A percentile compares a stretch with the other conserved stretches of the same genome.
Evolutionary conservation across 2,329 filamentous ascomycete species (phyloP).

Genomic region (Sporothrix schenckii): DNA sequence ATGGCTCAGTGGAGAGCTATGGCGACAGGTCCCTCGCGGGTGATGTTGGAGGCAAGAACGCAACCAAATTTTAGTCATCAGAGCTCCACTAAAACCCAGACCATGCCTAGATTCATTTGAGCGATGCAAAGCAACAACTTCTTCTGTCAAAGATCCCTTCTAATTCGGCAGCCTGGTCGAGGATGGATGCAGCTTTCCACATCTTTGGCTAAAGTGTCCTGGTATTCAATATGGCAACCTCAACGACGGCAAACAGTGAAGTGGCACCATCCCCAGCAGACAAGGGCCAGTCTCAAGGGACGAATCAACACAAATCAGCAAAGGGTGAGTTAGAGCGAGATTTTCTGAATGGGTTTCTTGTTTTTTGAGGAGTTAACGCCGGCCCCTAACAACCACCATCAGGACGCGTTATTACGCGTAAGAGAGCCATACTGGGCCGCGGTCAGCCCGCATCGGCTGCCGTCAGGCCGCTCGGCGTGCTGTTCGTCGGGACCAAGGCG

Average conservation of each 20-base stretch:
- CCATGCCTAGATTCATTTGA: neutral
- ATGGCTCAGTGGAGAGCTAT: slow-evolving; percentile 7
- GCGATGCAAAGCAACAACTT: neutral
- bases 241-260: neutral
- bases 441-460: neutral
- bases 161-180: slow-evolving; percentile 12
- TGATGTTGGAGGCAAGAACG: neutral
- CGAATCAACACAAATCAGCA: neutral
- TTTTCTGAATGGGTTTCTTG: neutral
- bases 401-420: slow-evolving; percentile 5
- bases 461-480: slow-evolving; percentile 35
- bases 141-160: neutral
- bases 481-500: slow-evolving; percentile 68
- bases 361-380: neutral
- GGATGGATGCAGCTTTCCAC: neutral
- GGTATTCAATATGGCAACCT: neutral
- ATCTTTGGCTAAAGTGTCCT: neutral
- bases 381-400: neutral
- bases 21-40: neutral
- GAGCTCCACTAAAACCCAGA: neutral
- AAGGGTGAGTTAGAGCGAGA: neutral
- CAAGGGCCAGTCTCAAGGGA: neutral
- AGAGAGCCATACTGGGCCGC: slow-evolving; percentile 31
- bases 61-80: slow-evolving; percentile 3
- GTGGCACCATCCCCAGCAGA: neutral